Evolutionary conservation across 371 early-diverging fungal genomes (phyloP).

Genomic region (Synchytrium microbalum): DNA sequence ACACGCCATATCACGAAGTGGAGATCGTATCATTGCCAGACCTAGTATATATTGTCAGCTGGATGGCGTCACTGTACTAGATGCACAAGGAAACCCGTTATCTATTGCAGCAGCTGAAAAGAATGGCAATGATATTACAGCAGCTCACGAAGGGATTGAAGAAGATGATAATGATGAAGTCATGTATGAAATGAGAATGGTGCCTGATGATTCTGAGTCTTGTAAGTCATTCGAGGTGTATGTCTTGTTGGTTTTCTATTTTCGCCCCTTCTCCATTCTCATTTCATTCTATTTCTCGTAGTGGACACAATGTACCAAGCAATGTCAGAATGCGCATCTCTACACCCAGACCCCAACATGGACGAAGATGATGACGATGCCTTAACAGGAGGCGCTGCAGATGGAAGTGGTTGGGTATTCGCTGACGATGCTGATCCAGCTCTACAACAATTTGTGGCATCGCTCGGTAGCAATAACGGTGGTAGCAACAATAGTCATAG

Average conservation of each 20-base stretch:
- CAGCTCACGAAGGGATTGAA: slow-evolving; percentile 44
- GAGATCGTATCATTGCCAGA: slow-evolving; percentile 26
- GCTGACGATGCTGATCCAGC: slow-evolving; percentile 16
- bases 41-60: slow-evolving; percentile 71
- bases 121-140: neutral
- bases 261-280: neutral
- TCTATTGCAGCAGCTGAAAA: slow-evolving; percentile 8
- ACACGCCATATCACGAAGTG: slow-evolving; percentile 67
- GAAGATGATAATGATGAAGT: slow-evolving; percentile 36
- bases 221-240: no score
- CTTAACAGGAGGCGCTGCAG: neutral
- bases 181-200: slow-evolving; percentile 51
- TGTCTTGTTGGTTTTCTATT: no score
- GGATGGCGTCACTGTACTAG: slow-evolving; percentile 31
- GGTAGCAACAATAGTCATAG: slow-evolving; percentile 7
- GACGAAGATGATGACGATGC: slow-evolving; percentile 25
- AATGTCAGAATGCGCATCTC: slow-evolving; percentile 65
- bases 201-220: slow-evolving; percentile 50
- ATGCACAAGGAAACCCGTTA: slow-evolving; percentile 13
- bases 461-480: slow-evolving; percentile 11
- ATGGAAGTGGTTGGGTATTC: slow-evolving; percentile 9
- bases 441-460: neutral
- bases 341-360: slow-evolving; percentile 59
- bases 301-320: slow-evolving; percentile 67
- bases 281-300: slow-evolving; percentile 14